Evolutionary conservation across 345 rosid species (phyloP), one percentile per base, ranked within the genome.

Genomic region (Trapa bicornis): DNA sequence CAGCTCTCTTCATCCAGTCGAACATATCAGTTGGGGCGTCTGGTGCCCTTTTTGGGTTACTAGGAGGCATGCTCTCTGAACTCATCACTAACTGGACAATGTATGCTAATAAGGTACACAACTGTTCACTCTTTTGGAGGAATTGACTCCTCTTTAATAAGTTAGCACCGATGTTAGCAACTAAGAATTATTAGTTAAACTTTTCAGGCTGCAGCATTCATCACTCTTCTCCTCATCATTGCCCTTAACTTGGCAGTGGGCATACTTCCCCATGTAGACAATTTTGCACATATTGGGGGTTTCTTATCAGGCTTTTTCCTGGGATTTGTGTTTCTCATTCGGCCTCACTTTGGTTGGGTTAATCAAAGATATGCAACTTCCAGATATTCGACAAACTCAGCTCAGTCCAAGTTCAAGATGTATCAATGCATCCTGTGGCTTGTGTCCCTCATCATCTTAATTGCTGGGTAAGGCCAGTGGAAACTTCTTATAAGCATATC

Each of bases 51-150:
- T 91, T 94, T 81, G 99, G 97, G 63, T 79, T 94, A 65, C 89
- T 94, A 22, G 99, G 99, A 47, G 86, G 88, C 70, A 91, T 94
- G 97, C 97, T 94, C 16, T 91, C 99, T 48, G 99, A 94, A 75
- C 95, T 94, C 74, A 85, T 94, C 61, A 89, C 89, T 47, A 94
- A 94, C 48, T 94, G 99, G 99, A 80, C 96, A 1, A 94, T 89
- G n/a, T 91, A 94, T 76, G 80, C 87, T 29, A 82, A 87, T 70
- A 94, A 91, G 96, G 99, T 91, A 77, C 16, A 13, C 16, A 22
- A 22, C 29, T 22, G 11, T 1, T 37, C 8, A 39, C 29, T 15
- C 29, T 22, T 22, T 22, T 22, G 29, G 29, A 22, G 29, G 29
- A 22, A 22, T 22, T 22, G 29, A 22, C 29, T 22, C 29, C 29